phyloP scores from a whole-genome alignment of 768 basidiomycete species.

The Hygrocybe punicea region DNA sequence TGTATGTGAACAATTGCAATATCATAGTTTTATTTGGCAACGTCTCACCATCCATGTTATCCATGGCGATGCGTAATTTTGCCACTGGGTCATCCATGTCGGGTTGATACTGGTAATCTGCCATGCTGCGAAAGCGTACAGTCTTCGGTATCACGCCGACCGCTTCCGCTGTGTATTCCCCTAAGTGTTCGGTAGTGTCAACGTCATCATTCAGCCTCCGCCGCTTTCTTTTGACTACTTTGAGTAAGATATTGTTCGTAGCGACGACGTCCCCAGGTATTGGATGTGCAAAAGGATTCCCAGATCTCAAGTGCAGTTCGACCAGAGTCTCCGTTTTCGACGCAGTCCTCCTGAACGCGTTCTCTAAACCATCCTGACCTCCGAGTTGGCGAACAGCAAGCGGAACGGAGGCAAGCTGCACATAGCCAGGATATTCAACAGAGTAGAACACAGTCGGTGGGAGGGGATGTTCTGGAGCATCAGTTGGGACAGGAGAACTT shows the following conservation, averaged over 20 bases:
- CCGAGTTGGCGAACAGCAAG: constrained; percentile 64
- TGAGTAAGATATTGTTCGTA: constrained; percentile 81
- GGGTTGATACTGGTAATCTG: constrained; percentile 87
- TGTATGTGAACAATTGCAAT: not conserved
- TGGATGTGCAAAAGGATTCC: constrained; percentile 78
- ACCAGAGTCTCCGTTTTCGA: constrained; percentile 62
- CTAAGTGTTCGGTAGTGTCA: constrained; percentile 37
- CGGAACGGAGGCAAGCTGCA: constrained; percentile 57
- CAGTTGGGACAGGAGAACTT: not conserved
- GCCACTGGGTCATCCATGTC: constrained; percentile 66
- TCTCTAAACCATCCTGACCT: constrained; percentile 66
- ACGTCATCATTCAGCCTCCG: constrained; percentile 33
- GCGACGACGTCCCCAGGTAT: constrained; percentile 74
- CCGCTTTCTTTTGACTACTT: constrained; percentile 71
- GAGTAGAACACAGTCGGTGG: constrained; percentile 67
- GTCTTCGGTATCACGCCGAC: constrained; percentile 78
- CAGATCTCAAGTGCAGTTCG: constrained; percentile 73
- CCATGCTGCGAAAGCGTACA: constrained; percentile 90
- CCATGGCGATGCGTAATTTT: constrained; percentile 69
- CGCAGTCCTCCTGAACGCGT: constrained; percentile 68
- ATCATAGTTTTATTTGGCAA: not conserved
- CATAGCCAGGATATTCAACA: constrained; percentile 89
- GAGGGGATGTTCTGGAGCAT: constrained; percentile 42
- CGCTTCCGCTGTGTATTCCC: constrained; percentile 72
- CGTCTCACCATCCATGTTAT: constrained; percentile 72